Evolutionary conservation across 1,139 yeast species (phyloP), one percentile per base, ranked within the genome.

Genomic region (Taiozyma onychis): DNA sequence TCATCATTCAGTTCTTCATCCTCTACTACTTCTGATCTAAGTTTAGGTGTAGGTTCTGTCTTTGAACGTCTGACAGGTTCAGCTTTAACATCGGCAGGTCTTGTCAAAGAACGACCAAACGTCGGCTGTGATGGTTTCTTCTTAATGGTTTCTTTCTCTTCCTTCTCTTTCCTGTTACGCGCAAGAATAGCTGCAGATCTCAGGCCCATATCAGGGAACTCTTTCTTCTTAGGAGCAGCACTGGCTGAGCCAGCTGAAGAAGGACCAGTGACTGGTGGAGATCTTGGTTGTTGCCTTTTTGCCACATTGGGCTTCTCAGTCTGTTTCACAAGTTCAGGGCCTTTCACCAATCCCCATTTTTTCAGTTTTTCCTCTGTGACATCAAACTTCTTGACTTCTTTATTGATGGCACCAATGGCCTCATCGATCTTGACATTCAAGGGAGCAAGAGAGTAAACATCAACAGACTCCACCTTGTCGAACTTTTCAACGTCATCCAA

Each of bases 291-390:
- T 16, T 10, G 22, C 22, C n/a, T n/a, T 24, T 18, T 32, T 6
- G 28, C 24, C 7, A 28, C 18, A 18, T 39, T 18, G n/a, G 39
- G 13, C 7, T 18, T 18, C 8, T 22, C 28, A 22, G 35, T 27
- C 16, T 13, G 32, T 10, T 48, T 21, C 9, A 54, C 45, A 11
- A 57, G 41, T 11, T 54, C 61, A 3, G 65, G 63, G 16, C 68
- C 65, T 41, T 59, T 58, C 14, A 64, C 61, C 0, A 66, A 46
- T 4, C 69, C 70, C 69, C 67, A 65, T 35, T 26, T 57, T 4
- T 41, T 43, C 47, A 61, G 42, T 24, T 56, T 58, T 2, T 54
- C 58, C 10, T 52, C 54, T 13, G 58, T 52, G 2, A 53, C 37
- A 3, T 48, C 47, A 39, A 50, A 52, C 26, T 48, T 30, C 7